phyloP scores from a whole-genome alignment of 345 rosid genomes.

The Physaria fendleri region DNA sequence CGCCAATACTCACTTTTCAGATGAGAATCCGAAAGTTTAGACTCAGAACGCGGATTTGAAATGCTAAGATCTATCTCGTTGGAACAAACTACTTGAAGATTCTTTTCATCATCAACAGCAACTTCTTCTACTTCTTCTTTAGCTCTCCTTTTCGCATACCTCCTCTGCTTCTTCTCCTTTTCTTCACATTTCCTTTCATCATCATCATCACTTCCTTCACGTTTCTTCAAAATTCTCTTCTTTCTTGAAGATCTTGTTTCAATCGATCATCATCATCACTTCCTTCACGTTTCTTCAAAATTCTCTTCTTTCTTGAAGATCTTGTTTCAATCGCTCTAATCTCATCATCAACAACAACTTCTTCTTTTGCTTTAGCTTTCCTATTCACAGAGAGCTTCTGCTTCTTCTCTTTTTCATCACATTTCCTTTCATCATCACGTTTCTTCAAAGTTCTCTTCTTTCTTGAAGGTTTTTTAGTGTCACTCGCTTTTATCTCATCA shows the following conservation, averaged over 20 bases:
- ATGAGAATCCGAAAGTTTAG: conserved; percentile 10
- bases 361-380: conserved; percentile 7
- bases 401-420: conserved; percentile 8
- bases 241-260: neutral
- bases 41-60: conserved; percentile 8
- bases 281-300: neutral
- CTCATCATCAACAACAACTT: neutral
- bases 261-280: neutral
- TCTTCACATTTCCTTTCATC: neutral
- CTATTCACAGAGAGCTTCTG: conserved; percentile 18
- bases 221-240: neutral
- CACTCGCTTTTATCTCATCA: neutral
- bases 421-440: neutral
- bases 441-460: conserved; percentile 4
- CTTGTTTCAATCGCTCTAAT: neutral
- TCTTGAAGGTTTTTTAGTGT: neutral
- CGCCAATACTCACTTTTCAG: neutral
- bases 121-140: conserved; percentile 8
- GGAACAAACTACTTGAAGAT: neutral
- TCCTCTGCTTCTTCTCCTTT: conserved; percentile 19
- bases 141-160: conserved; percentile 11
- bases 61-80: neutral
- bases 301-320: conserved; percentile 5
- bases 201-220: neutral
- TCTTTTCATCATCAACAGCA: neutral